Base-by-base conservation (phyloP, 1,284 basidiomycete genomes). In the Apiotrichum brassicae region DNA sequence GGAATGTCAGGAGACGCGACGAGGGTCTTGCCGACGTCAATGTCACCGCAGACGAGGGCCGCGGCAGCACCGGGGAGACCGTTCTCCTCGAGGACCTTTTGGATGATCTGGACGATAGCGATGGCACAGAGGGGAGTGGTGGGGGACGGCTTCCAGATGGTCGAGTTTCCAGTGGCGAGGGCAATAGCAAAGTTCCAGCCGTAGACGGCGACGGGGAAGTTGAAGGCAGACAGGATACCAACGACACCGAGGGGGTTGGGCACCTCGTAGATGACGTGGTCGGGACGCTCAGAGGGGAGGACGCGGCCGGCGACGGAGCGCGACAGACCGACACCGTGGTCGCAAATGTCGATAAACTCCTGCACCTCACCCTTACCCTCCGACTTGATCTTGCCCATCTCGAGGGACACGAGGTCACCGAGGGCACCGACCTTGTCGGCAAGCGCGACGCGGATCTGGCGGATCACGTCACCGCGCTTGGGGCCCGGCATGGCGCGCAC, bases 131-230 rank as follows among this genome's bases (percentile, higher is more conserved):
- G 75, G 1, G 92, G 86, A 0, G 93, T 97, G 4, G 82, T 87
- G 1, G 86, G 88, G 0, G 89, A 86, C 2, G 92, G 92, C 70
- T 97, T 97, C 92, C 92, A 97, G 39, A 97, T 76, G 0, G 90
- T 93, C 2, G 89, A 83, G 71, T 97, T 97, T 8, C 63, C 92
- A 30, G 89, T 87, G 2, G 87, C 85, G 48, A 97, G 77, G 2
- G 90, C 89, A 25, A 97, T 78, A 2, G 89, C 81, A 39, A 95
- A 78, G 72, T 97, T 97, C 92, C 87, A 89, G 59, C 85, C 48
- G 70, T 90, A 91, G 39, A 71, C 68, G 19, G 68, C 68, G 40
- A 92, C 85, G 8, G 92, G 92, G 71, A 95, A 95, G 71, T 95
- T 95, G 78, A 94, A 94, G 0, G 91, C 91, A 0, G 75, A 87